Conservation (phyloP, 306 rosid genomes). For the Herpetospermum pedunculosum region DNA sequence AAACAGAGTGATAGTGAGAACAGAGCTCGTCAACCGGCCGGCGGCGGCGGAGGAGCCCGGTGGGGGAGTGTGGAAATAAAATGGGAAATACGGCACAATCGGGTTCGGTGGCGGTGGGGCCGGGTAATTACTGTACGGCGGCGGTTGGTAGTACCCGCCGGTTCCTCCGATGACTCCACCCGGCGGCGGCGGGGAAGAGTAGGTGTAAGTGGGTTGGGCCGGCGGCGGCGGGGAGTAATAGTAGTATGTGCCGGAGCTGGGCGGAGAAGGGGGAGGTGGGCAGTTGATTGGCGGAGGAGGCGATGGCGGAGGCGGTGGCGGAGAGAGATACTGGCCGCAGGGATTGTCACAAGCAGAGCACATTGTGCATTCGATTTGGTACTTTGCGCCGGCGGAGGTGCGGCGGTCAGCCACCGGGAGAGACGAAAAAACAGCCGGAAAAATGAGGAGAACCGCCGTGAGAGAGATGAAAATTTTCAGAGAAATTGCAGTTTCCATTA, state of each 20-base stretch:
- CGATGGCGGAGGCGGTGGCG: slow-evolving; percentile 31
- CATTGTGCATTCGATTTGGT: slow-evolving; percentile 90
- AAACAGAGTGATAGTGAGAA: slow-evolving; percentile 8
- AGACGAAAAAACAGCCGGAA: neutral
- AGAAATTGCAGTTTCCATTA: slow-evolving; percentile 21
- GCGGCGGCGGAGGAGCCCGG: slow-evolving; percentile 28
- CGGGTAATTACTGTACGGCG: slow-evolving; percentile 50
- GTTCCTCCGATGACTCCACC: slow-evolving; percentile 29
- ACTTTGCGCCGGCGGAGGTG: slow-evolving; percentile 11
- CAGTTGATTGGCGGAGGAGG: slow-evolving; percentile 16
- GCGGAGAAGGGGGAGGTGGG: slow-evolving; percentile 63
- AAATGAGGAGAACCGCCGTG: neutral
- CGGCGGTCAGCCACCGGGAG: neutral
- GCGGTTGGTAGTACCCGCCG: slow-evolving; percentile 39
- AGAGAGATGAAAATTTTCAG: neutral
- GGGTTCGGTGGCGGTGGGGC: slow-evolving; percentile 96
- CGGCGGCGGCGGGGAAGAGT: slow-evolving; percentile 37
- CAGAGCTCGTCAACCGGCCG: neutral
- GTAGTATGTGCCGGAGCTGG: slow-evolving; percentile 32
- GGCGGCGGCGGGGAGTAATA: slow-evolving; percentile 65
- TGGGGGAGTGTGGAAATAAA: slow-evolving; percentile 64
- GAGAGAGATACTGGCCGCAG: slow-evolving; percentile 38
- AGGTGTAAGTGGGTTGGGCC: slow-evolving; percentile 26
- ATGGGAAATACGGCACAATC: slow-evolving; percentile 86
- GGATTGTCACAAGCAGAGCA: slow-evolving; percentile 80